A percentile compares a stretch with the other conserved stretches of the same genome.
Conservation (phyloP, 805 yeast genomes). For the Sugiyamaella americana region DNA sequence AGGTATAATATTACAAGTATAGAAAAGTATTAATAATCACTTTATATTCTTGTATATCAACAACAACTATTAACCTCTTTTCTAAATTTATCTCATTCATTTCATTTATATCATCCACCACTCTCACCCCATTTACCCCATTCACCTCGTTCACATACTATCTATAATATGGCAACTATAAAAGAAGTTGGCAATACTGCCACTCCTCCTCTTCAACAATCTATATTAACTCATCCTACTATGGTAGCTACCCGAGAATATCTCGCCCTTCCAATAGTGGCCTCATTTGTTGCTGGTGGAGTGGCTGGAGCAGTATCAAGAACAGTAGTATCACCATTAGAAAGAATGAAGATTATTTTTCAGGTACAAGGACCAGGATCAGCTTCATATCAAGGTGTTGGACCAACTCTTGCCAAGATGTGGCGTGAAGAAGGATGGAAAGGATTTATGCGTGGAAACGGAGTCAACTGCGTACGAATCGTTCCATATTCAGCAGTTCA, state of each 20-base stretch:
- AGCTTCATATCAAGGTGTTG: conserved; percentile 55
- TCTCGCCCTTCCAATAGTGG: conserved; percentile 35
- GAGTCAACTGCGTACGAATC: conserved; percentile 81
- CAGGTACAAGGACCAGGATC: conserved; percentile 72
- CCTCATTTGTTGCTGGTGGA: conserved; percentile 92
- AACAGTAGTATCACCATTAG: conserved; percentile 92
- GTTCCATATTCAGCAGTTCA: conserved; percentile 95
- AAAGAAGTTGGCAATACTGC: conserved; percentile 4
- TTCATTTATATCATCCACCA: too few species aligned
- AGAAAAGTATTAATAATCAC: too few species aligned
- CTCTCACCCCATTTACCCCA: too few species aligned
- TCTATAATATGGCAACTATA: conserved; percentile 7
- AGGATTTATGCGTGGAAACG: conserved; percentile 88
- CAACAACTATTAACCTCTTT: too few species aligned
- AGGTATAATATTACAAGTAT: too few species aligned
- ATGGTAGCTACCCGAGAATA: conserved; percentile 4
- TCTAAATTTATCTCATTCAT: too few species aligned
- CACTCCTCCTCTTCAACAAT: not conserved
- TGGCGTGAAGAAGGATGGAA: conserved; percentile 87
- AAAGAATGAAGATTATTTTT: conserved; percentile 83
- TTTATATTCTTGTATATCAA: too few species aligned
- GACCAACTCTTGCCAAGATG: conserved; percentile 67
- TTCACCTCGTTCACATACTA: not conserved
- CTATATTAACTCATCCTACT: not conserved
- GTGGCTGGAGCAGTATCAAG: conserved; percentile 92